These are phyloP conservation scores for Lecanicillium sp. DNA, from an alignment of 2,329 filamentous ascomycete species.

Conservation along the genomic window DNA sequence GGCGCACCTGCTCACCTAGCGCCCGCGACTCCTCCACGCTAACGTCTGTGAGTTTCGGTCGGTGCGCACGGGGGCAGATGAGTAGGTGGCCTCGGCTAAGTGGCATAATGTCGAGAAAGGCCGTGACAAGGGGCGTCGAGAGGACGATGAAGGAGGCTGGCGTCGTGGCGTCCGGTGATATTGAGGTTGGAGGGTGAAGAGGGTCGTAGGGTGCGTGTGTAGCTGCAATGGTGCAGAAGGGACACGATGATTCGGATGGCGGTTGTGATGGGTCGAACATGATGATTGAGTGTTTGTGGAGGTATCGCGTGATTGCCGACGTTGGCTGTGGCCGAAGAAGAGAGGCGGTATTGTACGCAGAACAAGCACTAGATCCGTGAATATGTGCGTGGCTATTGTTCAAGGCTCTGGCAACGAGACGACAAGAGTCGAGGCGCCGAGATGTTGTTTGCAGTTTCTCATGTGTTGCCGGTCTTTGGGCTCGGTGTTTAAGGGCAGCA, in stretches of 20 bases:
- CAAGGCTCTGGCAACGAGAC: no score
- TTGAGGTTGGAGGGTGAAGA: slow-evolving; percentile 27
- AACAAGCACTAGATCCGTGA: no score
- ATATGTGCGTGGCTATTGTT: no score
- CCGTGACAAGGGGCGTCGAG: slow-evolving; percentile 68
- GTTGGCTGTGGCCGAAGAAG: no score
- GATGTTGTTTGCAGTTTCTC: no score
- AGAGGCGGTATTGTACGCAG: no score
- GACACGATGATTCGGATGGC: slow-evolving; percentile 35
- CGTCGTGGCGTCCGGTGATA: slow-evolving; percentile 19
- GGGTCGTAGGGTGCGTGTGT: slow-evolving; percentile 42
- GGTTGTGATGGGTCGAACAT: slow-evolving; percentile 28
- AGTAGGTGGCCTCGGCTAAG: slow-evolving; percentile 77
- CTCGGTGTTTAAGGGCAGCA: no score
- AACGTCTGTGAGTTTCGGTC: slow-evolving; percentile 69
- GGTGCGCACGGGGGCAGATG: slow-evolving; percentile 70
- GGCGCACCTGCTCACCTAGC: slow-evolving; percentile 59
- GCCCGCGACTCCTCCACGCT: slow-evolving; percentile 54
- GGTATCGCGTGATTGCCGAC: neutral
- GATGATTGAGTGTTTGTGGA: neutral
- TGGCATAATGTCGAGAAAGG: slow-evolving; percentile 91
- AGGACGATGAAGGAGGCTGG: slow-evolving; percentile 60
- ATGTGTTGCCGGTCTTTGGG: neutral
- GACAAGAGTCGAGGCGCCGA: no score
- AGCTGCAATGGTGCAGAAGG: slow-evolving; percentile 54